A percentile compares a stretch with the other conserved stretches of the same genome.
These are phyloP conservation scores for Chlamydomonas schloesseri DNA, from an alignment of 139 green algal species.

Conservation along the genomic window DNA sequence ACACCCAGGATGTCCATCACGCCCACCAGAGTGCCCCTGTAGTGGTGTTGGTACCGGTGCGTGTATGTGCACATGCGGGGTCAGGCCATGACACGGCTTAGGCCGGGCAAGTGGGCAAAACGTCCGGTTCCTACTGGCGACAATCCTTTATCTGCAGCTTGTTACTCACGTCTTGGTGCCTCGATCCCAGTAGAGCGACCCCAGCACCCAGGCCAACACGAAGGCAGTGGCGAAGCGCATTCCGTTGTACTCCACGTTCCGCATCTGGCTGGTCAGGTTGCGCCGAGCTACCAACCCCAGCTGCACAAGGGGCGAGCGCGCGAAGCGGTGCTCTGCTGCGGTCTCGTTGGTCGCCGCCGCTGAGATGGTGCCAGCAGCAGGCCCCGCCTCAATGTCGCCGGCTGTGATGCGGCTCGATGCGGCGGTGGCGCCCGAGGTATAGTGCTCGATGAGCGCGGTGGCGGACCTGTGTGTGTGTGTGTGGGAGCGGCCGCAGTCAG, in stretches of 20 bases:
- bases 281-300: conserved; percentile 20
- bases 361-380: too few species aligned
- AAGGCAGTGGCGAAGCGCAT: conserved; percentile 21
- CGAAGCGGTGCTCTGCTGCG: background rate
- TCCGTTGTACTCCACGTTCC: conserved; percentile 26
- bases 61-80: too few species aligned
- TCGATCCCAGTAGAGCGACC: conserved; percentile 16
- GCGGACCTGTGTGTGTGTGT: too few species aligned
- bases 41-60: background rate
- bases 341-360: background rate
- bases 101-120: too few species aligned
- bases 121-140: too few species aligned
- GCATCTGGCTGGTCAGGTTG: conserved; percentile 7
- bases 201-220: background rate
- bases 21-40: conserved; percentile 15
- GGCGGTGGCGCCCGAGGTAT: too few species aligned
- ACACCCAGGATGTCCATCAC: conserved; percentile 74
- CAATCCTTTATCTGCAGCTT: too few species aligned
- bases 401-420: too few species aligned
- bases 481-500: too few species aligned
- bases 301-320: conserved; percentile 12
- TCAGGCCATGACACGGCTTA: too few species aligned
- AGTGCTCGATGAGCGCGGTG: too few species aligned
- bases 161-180: background rate
- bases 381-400: too few species aligned